These are phyloP conservation scores for Colletotrichum orchidophilum DNA, from an alignment of 2,329 filamentous ascomycete genomes.

Conservation along the genomic window DNA sequence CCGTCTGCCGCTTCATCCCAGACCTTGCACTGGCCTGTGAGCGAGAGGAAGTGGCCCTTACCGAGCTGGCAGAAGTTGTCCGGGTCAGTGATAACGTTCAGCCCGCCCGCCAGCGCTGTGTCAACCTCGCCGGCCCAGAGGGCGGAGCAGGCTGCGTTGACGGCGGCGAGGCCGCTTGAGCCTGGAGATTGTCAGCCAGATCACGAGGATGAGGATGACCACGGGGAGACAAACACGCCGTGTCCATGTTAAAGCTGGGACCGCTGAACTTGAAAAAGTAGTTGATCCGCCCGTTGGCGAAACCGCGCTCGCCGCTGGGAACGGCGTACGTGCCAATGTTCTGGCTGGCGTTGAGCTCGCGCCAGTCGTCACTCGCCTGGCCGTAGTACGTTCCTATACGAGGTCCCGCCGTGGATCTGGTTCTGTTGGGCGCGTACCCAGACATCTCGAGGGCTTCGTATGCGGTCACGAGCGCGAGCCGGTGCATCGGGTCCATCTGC, in stretches of 20 bases:
- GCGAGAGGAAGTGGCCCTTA: not conserved
- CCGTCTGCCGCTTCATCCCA: constrained; percentile 56
- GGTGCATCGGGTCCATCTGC: not conserved
- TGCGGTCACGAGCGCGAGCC: not conserved
- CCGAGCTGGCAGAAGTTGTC: constrained; percentile 40
- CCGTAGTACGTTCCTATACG: constrained; percentile 79
- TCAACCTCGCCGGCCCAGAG: constrained; percentile 44
- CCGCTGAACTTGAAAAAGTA: constrained; percentile 58
- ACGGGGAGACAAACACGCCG: too few species aligned
- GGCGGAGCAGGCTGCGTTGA: constrained; percentile 52
- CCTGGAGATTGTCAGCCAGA: too few species aligned
- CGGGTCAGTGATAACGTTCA: constrained; percentile 37
- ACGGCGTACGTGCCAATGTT: constrained; percentile 70
- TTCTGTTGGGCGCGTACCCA: not conserved
- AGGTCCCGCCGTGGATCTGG: constrained; percentile 37
- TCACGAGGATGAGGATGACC: too few species aligned
- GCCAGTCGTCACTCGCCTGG: constrained; percentile 80
- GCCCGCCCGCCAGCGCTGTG: constrained; percentile 49
- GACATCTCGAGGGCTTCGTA: constrained; percentile 12
- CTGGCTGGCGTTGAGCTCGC: constrained; percentile 76
- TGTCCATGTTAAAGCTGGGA: constrained; percentile 59
- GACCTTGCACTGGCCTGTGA: constrained; percentile 33
- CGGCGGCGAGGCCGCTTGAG: constrained; percentile 55
- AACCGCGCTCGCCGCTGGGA: constrained; percentile 53
- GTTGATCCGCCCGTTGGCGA: constrained; percentile 60